Evolutionary conservation across 2,329 filamentous ascomycete species (phyloP), one percentile per base, ranked within the genome.

Genomic region (Talaromyces amestolkiae): DNA sequence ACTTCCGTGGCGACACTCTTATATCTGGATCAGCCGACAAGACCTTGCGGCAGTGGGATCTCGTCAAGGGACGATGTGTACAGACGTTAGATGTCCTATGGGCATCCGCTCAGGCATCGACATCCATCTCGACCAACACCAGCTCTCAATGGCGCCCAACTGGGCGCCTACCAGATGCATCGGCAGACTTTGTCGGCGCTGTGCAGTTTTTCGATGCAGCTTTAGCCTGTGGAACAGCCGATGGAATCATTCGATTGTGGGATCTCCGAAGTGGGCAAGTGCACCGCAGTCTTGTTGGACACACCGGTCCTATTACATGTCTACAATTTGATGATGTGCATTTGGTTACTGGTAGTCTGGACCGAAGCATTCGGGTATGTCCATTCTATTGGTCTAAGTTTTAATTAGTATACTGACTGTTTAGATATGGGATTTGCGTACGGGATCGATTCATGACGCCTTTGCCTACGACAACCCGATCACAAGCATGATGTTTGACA

Each of bases 391-490:
- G 5, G 27, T 31, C 27, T 31, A 31, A 31, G 5, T 8, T 31
- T 31, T 31, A 51, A 10, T 27, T 0, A n/a, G 11, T 19, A 19
- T 27, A 59, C 63, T 72, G 70, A 79, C 72, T 69, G 17, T 65
- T 60, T 74, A 98, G 93, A 98, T 99, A 75, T 99, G 95, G 95
- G 95, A 99, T 79, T 89, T 99, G 65, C 91, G 95, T 63, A 98
- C 93, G 13, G 95, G 95, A 54, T 93, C 93, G 39, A 97, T 99
- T 71, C 91, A 91, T 76, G 95, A 99, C 76, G 95, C 94, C 19
- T 99, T 93, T 77, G 95, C 94, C 24, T 99, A 98, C 79, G 93
- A 98, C 74, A 85, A 91, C 73, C 88, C 93, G 0, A 87, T 99
- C 65, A 96, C 93, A 37, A 92, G 90, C 82, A 97, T 98, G 93